These are phyloP conservation scores for Elasticomyces elasticus DNA, from an alignment of 495 filamentous ascomycete species.

Conservation along the genomic window DNA sequence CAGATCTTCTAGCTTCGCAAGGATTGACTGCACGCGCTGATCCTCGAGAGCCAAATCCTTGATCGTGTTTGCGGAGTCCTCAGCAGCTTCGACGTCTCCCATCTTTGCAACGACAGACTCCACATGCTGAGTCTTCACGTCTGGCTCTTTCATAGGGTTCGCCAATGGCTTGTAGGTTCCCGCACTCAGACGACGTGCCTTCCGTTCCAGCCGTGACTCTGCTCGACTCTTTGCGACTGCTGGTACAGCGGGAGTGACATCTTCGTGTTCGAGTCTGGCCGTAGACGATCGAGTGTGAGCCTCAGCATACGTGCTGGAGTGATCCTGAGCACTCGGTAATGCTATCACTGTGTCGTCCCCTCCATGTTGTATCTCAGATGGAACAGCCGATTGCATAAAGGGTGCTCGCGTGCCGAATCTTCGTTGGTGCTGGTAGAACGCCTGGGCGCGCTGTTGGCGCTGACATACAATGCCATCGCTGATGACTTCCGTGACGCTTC, in stretches of 20 bases:
- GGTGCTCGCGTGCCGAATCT: background rate
- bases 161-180: constrained; percentile 2
- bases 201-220: background rate
- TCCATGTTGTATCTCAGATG: too few species aligned
- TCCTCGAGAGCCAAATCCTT: background rate
- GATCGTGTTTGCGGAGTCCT: background rate
- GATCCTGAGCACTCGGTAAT: too few species aligned
- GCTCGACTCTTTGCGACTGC: background rate
- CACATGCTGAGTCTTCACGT: too few species aligned
- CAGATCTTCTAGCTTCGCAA: constrained; percentile 6
- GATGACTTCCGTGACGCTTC: background rate
- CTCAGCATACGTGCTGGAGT: too few species aligned
- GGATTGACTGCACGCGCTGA: constrained; percentile 3
- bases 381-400: background rate
- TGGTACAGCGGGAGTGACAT: background rate
- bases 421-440: constrained; percentile 2
- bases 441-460: constrained; percentile 3
- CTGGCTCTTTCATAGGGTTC: background rate
- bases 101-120: background rate
- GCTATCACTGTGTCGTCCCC: too few species aligned
- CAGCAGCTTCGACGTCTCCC: background rate
- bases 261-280: too few species aligned
- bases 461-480: background rate
- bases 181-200: constrained; percentile 6
- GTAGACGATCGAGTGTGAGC: too few species aligned